Percentiles rank a stretch among this genome's conserved stretches.
phyloP scores from a whole-genome alignment of 1,284 basidiomycete genomes.

The Malassezia equina region DNA sequence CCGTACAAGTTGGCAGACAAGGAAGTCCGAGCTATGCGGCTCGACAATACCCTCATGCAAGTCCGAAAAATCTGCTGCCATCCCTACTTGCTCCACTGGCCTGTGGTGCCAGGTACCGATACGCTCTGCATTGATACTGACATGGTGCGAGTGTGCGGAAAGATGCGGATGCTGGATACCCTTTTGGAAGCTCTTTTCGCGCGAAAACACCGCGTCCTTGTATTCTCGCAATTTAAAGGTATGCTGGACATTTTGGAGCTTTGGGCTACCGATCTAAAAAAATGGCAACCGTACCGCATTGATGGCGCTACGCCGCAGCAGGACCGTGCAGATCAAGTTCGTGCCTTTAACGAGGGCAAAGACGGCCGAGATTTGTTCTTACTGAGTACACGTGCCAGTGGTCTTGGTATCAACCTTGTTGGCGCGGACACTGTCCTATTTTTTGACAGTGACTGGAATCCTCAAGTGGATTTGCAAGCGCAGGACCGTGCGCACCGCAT shows the following conservation, averaged over 20 bases:
- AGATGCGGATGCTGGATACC: constrained; percentile 90
- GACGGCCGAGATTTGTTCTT: constrained; percentile 59
- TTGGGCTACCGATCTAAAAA: constrained; percentile 55
- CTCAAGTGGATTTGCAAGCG: constrained; percentile 81
- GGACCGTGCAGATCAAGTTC: constrained; percentile 75
- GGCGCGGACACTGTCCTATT: constrained; percentile 62
- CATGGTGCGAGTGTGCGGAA: constrained; percentile 75
- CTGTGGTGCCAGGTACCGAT: constrained; percentile 58
- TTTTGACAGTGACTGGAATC: constrained; percentile 94
- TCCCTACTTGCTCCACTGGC: constrained; percentile 86
- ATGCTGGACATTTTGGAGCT: constrained; percentile 84
- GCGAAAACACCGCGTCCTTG: constrained; percentile 73
- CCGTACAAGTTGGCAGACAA: neutral
- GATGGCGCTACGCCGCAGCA: constrained; percentile 71
- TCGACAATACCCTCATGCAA: constrained; percentile 91
- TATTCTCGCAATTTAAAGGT: constrained; percentile 73
- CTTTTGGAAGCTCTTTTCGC: constrained; percentile 74
- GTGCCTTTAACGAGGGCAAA: constrained; percentile 59
- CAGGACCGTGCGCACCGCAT: constrained; percentile 92
- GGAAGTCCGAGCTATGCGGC: constrained; percentile 56
- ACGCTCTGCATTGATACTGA: constrained; percentile 53
- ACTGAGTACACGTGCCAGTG: constrained; percentile 82
- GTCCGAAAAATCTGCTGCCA: constrained; percentile 67
- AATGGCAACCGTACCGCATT: constrained; percentile 73
- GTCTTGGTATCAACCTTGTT: constrained; percentile 72